phyloP scores from a whole-genome alignment of 305 asterid species.

The Fraxinus baroniana region DNA sequence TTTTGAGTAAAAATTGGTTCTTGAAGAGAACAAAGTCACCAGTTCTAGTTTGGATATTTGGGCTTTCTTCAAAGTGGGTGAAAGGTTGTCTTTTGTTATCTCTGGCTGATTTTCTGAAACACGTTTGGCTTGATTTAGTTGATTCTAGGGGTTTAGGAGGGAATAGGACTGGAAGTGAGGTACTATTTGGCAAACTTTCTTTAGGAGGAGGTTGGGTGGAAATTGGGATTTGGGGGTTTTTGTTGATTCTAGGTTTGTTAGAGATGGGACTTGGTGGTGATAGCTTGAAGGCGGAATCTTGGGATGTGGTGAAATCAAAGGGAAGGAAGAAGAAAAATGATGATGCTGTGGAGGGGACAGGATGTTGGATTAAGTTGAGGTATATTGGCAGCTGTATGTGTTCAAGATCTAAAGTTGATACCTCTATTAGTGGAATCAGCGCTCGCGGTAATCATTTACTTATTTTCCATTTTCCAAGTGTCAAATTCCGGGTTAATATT shows the following conservation, averaged over 20 bases:
- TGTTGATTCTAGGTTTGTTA: constrained; percentile 28
- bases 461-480: background rate
- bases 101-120: constrained; percentile 24
- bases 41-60: constrained; percentile 21
- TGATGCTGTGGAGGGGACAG: constrained; percentile 39
- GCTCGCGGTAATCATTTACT: constrained; percentile 37
- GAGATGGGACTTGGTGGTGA: constrained; percentile 53
- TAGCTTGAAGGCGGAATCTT: constrained; percentile 41
- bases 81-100: constrained; percentile 17
- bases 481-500: background rate
- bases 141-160: constrained; percentile 23
- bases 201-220: background rate
- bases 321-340: constrained; percentile 38
- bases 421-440: constrained; percentile 59
- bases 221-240: background rate
- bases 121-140: constrained; percentile 30
- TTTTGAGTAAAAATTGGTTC: constrained; percentile 29
- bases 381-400: constrained; percentile 57
- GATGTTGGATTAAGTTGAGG: constrained; percentile 58
- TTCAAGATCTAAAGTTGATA: constrained; percentile 79
- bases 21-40: constrained; percentile 18
- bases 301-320: constrained; percentile 48
- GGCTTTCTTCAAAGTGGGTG: constrained; percentile 25
- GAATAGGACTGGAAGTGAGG: constrained; percentile 21
- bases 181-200: constrained; percentile 11